These are phyloP conservation scores for Fusarium marasasianum DNA, from an alignment of 2,329 filamentous ascomycete genomes.

Conservation along the genomic window DNA sequence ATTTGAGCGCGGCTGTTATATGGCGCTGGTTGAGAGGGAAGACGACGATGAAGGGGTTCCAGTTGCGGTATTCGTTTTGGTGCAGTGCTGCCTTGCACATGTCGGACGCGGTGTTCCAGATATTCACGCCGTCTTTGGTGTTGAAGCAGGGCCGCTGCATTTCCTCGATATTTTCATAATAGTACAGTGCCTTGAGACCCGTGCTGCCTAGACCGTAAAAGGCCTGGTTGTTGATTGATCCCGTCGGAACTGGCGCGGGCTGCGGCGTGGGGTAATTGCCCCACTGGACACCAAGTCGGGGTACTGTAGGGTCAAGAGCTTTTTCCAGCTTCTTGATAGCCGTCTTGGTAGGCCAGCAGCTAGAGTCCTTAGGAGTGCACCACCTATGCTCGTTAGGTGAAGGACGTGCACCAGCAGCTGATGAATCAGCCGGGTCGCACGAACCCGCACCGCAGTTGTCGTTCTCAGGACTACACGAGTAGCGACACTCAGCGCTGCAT, in stretches of 20 bases:
- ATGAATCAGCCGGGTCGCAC: not conserved
- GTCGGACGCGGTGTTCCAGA: not conserved
- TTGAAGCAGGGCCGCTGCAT: not conserved
- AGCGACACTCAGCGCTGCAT: not conserved
- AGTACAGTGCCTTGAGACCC: not conserved
- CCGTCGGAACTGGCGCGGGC: not conserved
- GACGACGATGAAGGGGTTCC: not conserved
- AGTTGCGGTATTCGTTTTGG: not conserved
- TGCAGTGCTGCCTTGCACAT: constrained; percentile 4
- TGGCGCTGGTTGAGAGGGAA: not conserved
- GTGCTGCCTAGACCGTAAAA: not conserved
- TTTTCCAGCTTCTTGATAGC: not conserved
- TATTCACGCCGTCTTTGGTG: not conserved
- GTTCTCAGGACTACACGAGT: not conserved
- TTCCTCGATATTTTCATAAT: not conserved
- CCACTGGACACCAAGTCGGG: not conserved
- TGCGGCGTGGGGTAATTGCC: not conserved
- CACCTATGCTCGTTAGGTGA: not conserved
- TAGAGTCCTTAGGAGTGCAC: not conserved
- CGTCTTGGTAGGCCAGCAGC: not conserved
- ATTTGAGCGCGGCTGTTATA: not conserved
- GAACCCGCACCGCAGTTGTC: not conserved
- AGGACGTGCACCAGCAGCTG: not conserved
- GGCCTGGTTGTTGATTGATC: not conserved
- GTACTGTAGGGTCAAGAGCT: not conserved